Conservation (phyloP, 129 eudicot species). For the Tanacetum coccineum region DNA sequence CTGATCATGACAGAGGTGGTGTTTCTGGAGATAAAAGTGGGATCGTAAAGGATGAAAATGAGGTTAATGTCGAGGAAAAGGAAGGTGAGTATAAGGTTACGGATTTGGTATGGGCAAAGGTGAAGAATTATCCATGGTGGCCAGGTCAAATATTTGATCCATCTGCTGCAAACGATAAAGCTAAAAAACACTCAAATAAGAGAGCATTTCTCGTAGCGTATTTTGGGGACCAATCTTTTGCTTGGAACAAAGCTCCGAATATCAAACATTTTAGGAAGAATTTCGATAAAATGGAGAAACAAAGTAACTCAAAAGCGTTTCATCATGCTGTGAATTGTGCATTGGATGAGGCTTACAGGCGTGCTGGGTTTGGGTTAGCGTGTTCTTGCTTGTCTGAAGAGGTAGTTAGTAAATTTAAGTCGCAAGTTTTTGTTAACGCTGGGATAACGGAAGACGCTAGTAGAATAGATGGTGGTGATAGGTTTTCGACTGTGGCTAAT, state of each 20-base stretch:
- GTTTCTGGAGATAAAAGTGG: constrained; percentile 2
- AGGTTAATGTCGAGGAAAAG: constrained; percentile 31
- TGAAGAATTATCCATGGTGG: constrained; percentile 91
- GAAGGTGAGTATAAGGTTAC: constrained; percentile 46
- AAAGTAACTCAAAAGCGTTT: constrained; percentile 44
- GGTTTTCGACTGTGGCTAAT: constrained; percentile 39
- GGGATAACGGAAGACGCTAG: constrained; percentile 57
- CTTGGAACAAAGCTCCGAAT: constrained; percentile 58
- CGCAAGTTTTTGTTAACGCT: constrained; percentile 49
- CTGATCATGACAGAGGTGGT: constrained; percentile 4
- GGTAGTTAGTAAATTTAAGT: constrained; percentile 28
- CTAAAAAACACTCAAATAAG: constrained; percentile 44
- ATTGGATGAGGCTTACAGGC: constrained; percentile 61
- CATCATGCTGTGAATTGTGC: constrained; percentile 64
- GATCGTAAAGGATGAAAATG: constrained; percentile 11
- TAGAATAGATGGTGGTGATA: constrained; percentile 52
- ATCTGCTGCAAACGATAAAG: constrained; percentile 63
- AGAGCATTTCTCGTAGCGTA: constrained; percentile 56
- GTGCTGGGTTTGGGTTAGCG: constrained; percentile 64
- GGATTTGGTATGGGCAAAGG: constrained; percentile 90
- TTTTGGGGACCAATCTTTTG: constrained; percentile 71
- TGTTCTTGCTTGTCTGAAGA: constrained; percentile 60
- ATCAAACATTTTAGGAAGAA: constrained; percentile 62
- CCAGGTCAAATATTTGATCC: constrained; percentile 81
- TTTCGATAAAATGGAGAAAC: constrained; percentile 61